Evolutionary conservation across 208 protist species (phyloP), one percentile per base, ranked within the genome.

Genomic region (Trypanosoma mega): DNA sequence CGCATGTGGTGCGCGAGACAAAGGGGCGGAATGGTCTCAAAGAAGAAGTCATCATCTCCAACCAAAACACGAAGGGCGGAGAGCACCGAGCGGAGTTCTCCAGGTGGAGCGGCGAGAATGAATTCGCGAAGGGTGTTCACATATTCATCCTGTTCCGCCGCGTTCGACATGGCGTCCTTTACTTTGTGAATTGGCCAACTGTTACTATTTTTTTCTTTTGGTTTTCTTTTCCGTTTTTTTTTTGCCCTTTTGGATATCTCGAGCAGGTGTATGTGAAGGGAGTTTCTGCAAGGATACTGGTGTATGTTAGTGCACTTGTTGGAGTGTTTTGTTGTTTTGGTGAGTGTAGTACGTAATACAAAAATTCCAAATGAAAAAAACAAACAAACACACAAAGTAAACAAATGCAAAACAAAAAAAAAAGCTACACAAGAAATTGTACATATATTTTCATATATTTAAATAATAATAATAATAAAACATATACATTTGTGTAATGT

Each of bases 91-190:
- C 12, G 34, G 0, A 76, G 50, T 33, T 67, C 52, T 26, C 70
- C 55, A 8, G 70, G 70, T 39, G 70, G 63, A 2, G 68, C 61
- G 21, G 51, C 52, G 5, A 68, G 43, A 47, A 75, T 53, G 44
- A 66, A 68, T 27, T 52, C 33, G 33, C 50, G 56, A 20, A 75
- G 21, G 24, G 53, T 64, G 16, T 63, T 49, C 11, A 57, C 23
- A 14, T 31, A 14, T 24, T 55, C 37, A 43, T 36, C 20, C 0
- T 12, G 33, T 18, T 50, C 37, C 14, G 41, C 34, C 4, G 23
- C 46, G 3, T 21, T 47, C 11, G n/a, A n/a, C n/a, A n/a, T n/a
- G n/a, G n/a, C n/a, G n/a, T n/a, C n/a, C n/a, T n/a, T n/a, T n/a
- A n/a, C n/a, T n/a, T n/a, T n/a, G n/a, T n/a, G n/a, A n/a, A n/a